Conservation (phyloP, 306 rosid species). For the Fagus crenata region DNA sequence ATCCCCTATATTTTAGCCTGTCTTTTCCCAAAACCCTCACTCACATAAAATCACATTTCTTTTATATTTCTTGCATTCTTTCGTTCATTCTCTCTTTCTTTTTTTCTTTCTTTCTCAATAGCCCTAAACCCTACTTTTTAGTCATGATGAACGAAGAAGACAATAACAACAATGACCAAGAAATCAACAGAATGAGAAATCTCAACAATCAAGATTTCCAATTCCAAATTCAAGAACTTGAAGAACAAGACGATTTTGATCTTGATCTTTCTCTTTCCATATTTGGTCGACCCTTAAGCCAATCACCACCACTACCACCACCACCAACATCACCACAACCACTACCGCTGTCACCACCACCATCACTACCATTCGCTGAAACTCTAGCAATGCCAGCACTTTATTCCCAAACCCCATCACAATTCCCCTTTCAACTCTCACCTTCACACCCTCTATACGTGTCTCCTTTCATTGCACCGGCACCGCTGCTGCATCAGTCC, state of each 20-base stretch:
- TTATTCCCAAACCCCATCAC: neutral
- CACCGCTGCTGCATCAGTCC: neutral
- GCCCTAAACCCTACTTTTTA: neutral
- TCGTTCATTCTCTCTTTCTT: neutral
- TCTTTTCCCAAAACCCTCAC: neutral
- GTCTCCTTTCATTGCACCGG: neutral
- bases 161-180: slow-evolving; percentile 5
- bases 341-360: neutral
- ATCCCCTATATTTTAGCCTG: neutral
- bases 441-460: neutral
- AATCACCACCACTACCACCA: neutral
- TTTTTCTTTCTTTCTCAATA: neutral
- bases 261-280: neutral
- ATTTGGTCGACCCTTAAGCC: neutral
- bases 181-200: slow-evolving; percentile 16
- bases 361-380: neutral
- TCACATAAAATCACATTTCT: too few relatives aligned
- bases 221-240: neutral
- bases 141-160: too few relatives aligned
- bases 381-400: neutral
- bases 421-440: neutral
- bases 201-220: neutral
- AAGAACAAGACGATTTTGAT: neutral
- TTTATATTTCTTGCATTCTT: neutral
- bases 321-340: neutral